A percentile compares a stretch with the other conserved stretches of the same genome.
Conservation (phyloP, 805 yeast genomes). For the Wickerhamiella alocasiicola region DNA sequence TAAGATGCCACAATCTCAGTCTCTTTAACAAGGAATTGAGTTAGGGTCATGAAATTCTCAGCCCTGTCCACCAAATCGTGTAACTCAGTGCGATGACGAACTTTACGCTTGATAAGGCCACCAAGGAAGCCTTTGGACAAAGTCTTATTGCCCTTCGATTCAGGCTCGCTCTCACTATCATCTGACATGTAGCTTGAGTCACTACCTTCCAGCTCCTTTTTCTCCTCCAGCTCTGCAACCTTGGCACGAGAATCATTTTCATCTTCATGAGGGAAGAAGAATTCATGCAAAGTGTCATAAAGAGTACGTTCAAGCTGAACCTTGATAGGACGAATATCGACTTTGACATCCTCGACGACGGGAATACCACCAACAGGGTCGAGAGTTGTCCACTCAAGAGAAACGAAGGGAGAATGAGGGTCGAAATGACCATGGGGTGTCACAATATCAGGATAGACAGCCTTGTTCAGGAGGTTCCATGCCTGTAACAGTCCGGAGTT, state of each 20-base stretch:
- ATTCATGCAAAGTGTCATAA: constrained; percentile 48
- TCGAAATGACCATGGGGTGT: constrained; percentile 32
- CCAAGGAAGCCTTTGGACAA: neutral
- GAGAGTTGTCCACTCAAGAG: constrained; percentile 62
- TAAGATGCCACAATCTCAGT: constrained; percentile 56
- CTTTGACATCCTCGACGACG: constrained; percentile 53
- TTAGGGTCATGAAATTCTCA: constrained; percentile 55
- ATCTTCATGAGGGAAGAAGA: constrained; percentile 50
- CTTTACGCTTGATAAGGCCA: neutral
- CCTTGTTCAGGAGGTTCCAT: constrained; percentile 44
- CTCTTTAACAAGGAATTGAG: constrained; percentile 40
- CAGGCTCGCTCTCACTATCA: constrained; percentile 10
- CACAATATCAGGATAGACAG: constrained; percentile 59
- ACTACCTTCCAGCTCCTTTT: constrained; percentile 6
- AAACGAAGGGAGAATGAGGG: constrained; percentile 29
- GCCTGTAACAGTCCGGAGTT: constrained; percentile 54
- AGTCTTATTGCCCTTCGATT: neutral
- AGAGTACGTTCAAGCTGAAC: constrained; percentile 63
- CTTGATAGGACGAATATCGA: constrained; percentile 52
- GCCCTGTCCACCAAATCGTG: constrained; percentile 67
- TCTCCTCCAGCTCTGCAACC: constrained; percentile 9
- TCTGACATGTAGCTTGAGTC: constrained; percentile 12
- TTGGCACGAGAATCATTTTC: constrained; percentile 7
- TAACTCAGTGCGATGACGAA: constrained; percentile 27
- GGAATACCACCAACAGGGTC: constrained; percentile 84